phyloP scores from a whole-genome alignment of 2,329 filamentous ascomycete genomes.

The Fusarium heterosporum region DNA sequence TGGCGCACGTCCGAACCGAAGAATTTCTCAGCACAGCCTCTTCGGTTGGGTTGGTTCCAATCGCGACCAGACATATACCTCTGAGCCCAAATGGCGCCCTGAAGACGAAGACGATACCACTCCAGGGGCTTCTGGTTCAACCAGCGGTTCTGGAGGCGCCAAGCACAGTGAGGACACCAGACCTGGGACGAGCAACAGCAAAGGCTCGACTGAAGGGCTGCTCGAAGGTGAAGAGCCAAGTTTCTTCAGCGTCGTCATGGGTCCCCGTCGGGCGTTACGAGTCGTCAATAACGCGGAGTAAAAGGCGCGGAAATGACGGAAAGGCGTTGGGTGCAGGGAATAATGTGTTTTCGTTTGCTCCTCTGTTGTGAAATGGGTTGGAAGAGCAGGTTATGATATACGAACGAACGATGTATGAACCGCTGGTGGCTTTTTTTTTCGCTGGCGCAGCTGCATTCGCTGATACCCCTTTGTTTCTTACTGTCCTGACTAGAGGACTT shows the following conservation, averaged over 20 bases:
- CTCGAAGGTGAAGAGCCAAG: slow-evolving; percentile 73
- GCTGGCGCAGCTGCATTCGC: slow-evolving; percentile 32
- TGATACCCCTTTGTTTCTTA: slow-evolving; percentile 40
- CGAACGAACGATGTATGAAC: slow-evolving; percentile 30
- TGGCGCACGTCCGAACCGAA: slow-evolving; percentile 20
- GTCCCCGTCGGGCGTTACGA: slow-evolving; percentile 74
- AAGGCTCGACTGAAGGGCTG: slow-evolving; percentile 63
- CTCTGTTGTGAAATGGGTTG: slow-evolving; percentile 1
- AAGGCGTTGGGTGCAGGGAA: slow-evolving; percentile 9
- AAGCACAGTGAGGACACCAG: slow-evolving; percentile 46
- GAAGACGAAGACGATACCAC: slow-evolving; percentile 43
- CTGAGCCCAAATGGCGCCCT: slow-evolving; percentile 50
- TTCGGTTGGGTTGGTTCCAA: slow-evolving; percentile 52
- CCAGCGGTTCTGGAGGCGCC: slow-evolving; percentile 37
- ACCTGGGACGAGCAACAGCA: slow-evolving; percentile 44
- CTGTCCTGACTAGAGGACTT: not conserved
- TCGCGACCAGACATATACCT: slow-evolving; percentile 34
- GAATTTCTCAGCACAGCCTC: slow-evolving; percentile 41
- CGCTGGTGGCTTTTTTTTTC: slow-evolving; percentile 1
- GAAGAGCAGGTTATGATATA: slow-evolving; percentile 24
- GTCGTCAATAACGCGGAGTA: slow-evolving; percentile 69
- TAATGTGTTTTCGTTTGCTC: slow-evolving; percentile 1
- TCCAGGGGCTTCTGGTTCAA: slow-evolving; percentile 40
- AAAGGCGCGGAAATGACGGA: not conserved
- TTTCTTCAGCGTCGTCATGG: slow-evolving; percentile 77